Evolutionary conservation across 345 rosid species (phyloP).

Genomic region (Draba incana): DNA sequence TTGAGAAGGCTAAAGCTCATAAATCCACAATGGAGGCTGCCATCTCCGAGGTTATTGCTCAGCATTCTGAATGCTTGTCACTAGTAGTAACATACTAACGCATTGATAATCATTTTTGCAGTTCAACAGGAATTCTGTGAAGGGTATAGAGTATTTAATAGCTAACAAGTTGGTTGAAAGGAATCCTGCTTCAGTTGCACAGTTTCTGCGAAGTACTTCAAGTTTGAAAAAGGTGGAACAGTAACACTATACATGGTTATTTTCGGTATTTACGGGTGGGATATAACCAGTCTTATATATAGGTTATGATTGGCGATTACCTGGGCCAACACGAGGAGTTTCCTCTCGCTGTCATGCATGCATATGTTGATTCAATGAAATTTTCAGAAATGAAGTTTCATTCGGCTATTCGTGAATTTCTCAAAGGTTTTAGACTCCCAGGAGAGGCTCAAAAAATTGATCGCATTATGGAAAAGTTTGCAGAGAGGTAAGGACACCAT

Average conservation of each 20-base stretch:
- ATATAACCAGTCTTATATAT: conserved; percentile 50
- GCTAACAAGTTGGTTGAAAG: conserved; percentile 81
- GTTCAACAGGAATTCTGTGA: conserved; percentile 87
- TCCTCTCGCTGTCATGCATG: conserved; percentile 98
- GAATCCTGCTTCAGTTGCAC: conserved; percentile 82
- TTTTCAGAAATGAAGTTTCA: conserved; percentile 92
- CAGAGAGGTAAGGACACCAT: conserved; percentile 71
- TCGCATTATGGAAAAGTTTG: conserved; percentile 98
- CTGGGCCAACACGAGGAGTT: conserved; percentile 98
- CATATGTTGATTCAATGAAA: conserved; percentile 87
- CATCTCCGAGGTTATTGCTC: conserved; percentile 66
- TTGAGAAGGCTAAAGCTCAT: conserved; percentile 98
- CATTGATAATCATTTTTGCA: conserved; percentile 47
- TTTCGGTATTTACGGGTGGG: conserved; percentile 35
- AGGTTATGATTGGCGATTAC: conserved; percentile 96
- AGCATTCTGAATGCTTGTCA: conserved; percentile 17
- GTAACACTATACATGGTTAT: conserved; percentile 17
- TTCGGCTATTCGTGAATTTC: conserved; percentile 86
- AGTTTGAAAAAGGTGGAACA: conserved; percentile 76
- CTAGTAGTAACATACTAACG: conserved; percentile 31
- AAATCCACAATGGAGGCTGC: conserved; percentile 95
- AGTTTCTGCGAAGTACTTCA: conserved; percentile 73
- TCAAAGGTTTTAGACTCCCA: conserved; percentile 95
- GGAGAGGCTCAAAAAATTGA: conserved; percentile 99
- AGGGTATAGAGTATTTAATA: conserved; percentile 76